Evolutionary conservation across 139 green algal genomes (phyloP), one percentile per base, ranked within the genome.

Genomic region (Tetradesmus lagerheimii): DNA sequence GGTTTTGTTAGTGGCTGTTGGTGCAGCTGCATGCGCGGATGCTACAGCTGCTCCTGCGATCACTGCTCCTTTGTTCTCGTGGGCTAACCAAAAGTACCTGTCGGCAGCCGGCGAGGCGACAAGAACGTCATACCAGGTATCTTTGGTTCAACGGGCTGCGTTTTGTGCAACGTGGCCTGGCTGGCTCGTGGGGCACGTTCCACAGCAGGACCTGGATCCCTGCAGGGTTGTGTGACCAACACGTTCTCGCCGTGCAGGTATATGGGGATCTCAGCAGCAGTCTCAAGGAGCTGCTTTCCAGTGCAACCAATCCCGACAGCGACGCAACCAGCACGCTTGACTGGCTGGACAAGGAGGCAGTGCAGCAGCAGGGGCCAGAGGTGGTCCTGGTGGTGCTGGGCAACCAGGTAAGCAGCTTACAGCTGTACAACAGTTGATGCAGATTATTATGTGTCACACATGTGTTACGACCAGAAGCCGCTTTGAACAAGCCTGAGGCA

Each of bases 311-410:
- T 31, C 1, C 2, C 50, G 34, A 5, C 23, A 31, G 23, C 20
- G 57, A 31, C 3, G 25, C 25, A 5, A 20, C 57, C 57, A 71
- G 57, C 57, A n/a, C 23, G 57, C 57, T 71, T 41, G 82, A 84
- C 1, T 62, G 80, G 23, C 37, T 74, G 4, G 71, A 88, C 37
- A 50, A 37, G 9, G 23, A 53, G 34, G 74, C 62, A 23, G 27
- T 90, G 23, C 82, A 66, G 18, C 31, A 75, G 41, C 31, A 76
- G 29, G 35, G 45, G 0, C 50, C 90, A n/a, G 83, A 86, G 2
- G 78, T 47, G 31, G 79, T 89, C 12, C 62, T 93, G 18, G 43
- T 81, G 35, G 31, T 80, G 74, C 25, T 87, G 16, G 87, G 87
- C 57, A 67, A 11, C 38, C 76, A 90, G 86, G 86, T 90, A 43